Base-by-base conservation (phyloP, 805 yeast species). In the Metschnikowia gelsemii region DNA sequence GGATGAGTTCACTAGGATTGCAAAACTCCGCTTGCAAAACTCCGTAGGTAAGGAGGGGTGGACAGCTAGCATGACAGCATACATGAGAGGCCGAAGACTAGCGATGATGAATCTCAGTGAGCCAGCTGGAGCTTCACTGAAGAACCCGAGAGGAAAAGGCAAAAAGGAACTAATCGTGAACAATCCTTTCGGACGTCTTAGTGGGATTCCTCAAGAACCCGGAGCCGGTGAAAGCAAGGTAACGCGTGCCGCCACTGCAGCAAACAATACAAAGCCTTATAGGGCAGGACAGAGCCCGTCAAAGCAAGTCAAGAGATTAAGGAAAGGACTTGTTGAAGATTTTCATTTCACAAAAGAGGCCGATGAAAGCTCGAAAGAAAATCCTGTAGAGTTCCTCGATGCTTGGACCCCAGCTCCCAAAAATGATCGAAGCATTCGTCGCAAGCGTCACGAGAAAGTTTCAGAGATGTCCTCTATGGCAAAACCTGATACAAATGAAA, bases 11-110 rank as follows among this genome's bases (percentile, higher is more conserved):
- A 29, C 49, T 26, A 53, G 54, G 32, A 46, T 59, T 2, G 58
- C 57, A 5, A 56, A 55, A 38, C 51, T 59, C 19, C 53, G 56
- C 22, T 45, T 66, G 35, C 68, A 68, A 42, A 59, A 50, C 23
- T 55, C 69, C 3, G 42, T 42, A 1, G 50, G 51, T 32, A 56
- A 54, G 31, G 43, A 45, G 3, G 59, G 52, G 33, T 66, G 68
- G 67, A 51, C 54, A 9, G 46, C 39, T 25, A 38, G 30, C 22
- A 25, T 38, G 32, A 32, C 33, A 17, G 13, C 17, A 13, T 40
- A 40, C 17, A 30, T 25, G 40, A 30, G 44, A 12, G 44, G 31
- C 32, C 24, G 32, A 17, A 23, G 44, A 17, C 36, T 24, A 36
- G 31, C 35, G 5, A 30, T 40, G 36, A 40, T 19, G 40, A 19